Base-by-base conservation (phyloP, 768 basidiomycete genomes). In the Tylopilus sp. region DNA sequence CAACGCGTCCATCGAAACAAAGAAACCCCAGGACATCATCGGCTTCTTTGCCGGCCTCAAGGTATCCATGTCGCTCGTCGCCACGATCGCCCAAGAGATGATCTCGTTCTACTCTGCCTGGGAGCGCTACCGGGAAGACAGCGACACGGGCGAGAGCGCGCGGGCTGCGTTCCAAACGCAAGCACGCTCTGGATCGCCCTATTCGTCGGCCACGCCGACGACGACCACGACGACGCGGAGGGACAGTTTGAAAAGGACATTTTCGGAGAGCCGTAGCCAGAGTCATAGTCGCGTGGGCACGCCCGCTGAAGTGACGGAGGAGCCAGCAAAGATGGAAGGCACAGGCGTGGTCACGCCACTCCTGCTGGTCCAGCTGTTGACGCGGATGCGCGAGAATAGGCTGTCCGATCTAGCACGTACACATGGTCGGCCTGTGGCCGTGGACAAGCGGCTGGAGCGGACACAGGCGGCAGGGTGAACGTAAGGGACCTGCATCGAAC, bases 31-130 rank as follows among this genome's bases (percentile, higher is more conserved):
- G 59, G 88, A 95, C 64, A 77, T 88, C 3, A 75, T 95, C 51
- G 73, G 80, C 5, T 98, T 97, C 68, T 80, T 99, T 52, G 83
- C 94, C 0, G 82, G 82, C 3, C 78, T 99, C 17, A 89, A 94
- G 70, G 83, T 98, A 51, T 92, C 86, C 44, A 77, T 95, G 57
- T 77, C 87, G 1, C 78, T 88, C 51, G 72, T 99, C 36, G 82
- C 91, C 23, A 85, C 88, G 36, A 86, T 97, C 60, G 81, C 87
- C 0, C 95, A 98, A 63, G 91, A 98, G 71, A 91, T 98, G 57
- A 78, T 98, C 48, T 82, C 88, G 4, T 70, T 97, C 30, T 98
- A 98, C 69, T 81, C 88, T 5, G 78, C 94, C 0, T 98, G 95
- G 92, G 88, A 89, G 35, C 75, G 81, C 9, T 92, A 91, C 69